phyloP scores from a whole-genome alignment of 306 rosid species.

The Prunus mira region DNA sequence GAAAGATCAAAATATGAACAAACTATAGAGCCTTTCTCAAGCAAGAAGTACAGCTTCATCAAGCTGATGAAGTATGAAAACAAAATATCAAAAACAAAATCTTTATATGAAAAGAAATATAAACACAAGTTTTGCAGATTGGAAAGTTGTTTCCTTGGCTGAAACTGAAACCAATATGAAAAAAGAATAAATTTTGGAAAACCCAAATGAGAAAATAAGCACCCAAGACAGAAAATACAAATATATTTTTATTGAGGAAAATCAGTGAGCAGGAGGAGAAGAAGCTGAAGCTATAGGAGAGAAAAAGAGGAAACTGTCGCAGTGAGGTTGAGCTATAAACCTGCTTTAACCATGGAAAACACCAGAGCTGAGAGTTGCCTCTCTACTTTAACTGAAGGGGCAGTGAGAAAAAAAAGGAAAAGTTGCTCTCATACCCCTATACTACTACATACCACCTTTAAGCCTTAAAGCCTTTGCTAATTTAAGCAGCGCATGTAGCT shows the following conservation, averaged over 20 bases:
- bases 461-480: slow-evolving; percentile 28
- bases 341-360: slow-evolving; percentile 60
- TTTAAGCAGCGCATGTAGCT: slow-evolving; percentile 41
- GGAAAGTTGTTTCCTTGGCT: not conserved
- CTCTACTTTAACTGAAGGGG: slow-evolving; percentile 77
- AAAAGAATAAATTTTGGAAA: slow-evolving; percentile 22
- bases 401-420: slow-evolving; percentile 41
- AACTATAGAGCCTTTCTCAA: not conserved
- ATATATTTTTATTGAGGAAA: not conserved
- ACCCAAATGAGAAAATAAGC: slow-evolving; percentile 37
- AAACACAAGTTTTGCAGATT: not conserved
- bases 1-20: not conserved
- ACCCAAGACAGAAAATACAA: not conserved
- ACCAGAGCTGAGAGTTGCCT: slow-evolving; percentile 35
- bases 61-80: slow-evolving; percentile 4
- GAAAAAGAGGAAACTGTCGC: slow-evolving; percentile 46
- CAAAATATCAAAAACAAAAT: not conserved
- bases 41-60: slow-evolving; percentile 4
- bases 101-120: not conserved
- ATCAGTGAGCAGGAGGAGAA: not conserved
- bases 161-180: not conserved
- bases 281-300: slow-evolving; percentile 2
- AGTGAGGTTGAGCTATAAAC: slow-evolving; percentile 53
- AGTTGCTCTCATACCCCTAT: slow-evolving; percentile 43
- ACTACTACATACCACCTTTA: slow-evolving; percentile 42